phyloP scores from a whole-genome alignment of 2,329 filamentous ascomycete species.

The Curvularia verruculosa region DNA sequence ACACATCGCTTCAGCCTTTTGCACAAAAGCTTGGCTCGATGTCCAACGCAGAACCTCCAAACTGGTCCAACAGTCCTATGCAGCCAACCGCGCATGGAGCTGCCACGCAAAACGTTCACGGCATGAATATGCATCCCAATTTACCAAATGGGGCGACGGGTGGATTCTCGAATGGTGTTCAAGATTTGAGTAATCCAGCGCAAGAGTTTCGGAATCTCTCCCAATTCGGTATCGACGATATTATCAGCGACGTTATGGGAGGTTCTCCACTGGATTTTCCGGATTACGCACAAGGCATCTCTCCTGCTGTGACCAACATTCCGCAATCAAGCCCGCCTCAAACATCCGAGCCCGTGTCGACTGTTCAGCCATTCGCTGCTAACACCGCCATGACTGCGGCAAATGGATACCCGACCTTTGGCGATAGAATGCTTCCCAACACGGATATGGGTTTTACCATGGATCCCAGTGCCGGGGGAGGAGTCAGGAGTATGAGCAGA shows the following conservation, averaged over 20 bases:
- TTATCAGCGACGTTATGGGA: slow-evolving; percentile 40
- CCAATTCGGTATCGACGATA: slow-evolving; percentile 34
- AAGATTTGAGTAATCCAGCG: slow-evolving; percentile 5
- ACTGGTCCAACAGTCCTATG: slow-evolving; percentile 30
- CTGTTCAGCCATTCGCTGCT: not conserved
- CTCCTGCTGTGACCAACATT: not conserved
- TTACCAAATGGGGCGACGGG: slow-evolving; percentile 2
- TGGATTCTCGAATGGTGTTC: not conserved
- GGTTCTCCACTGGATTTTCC: slow-evolving; percentile 17
- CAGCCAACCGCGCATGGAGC: not conserved
- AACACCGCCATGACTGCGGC: slow-evolving; percentile 13
- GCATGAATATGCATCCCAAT: slow-evolving; percentile 4
- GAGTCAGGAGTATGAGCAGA: not conserved
- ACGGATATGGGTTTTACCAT: slow-evolving; percentile 29
- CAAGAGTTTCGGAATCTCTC: slow-evolving; percentile 31
- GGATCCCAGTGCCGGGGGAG: slow-evolving; percentile 17
- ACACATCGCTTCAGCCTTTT: slow-evolving; percentile 38
- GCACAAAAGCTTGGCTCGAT: slow-evolving; percentile 39
- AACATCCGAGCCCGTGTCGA: not conserved
- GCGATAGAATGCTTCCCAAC: slow-evolving; percentile 26
- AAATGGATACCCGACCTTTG: slow-evolving; percentile 23
- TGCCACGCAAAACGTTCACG: not conserved
- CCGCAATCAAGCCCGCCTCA: not conserved
- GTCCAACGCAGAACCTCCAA: slow-evolving; percentile 21
- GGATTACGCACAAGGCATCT: not conserved